Evolutionary conservation across 768 basidiomycete species (phyloP), one percentile per base, ranked within the genome.

Genomic region (Hericium rajendrae): DNA sequence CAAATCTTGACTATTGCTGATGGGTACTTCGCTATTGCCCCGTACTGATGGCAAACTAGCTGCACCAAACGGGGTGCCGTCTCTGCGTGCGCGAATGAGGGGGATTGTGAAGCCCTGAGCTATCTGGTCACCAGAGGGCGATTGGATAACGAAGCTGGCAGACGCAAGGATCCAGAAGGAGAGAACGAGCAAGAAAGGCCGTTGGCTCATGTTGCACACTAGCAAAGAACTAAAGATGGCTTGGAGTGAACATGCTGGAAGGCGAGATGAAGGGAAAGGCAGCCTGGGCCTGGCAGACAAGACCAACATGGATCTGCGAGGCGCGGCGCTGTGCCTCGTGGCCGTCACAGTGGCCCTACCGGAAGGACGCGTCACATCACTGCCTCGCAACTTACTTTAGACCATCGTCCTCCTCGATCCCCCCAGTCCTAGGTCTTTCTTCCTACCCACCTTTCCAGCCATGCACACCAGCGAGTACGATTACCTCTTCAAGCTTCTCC

Each of bases 381-480:
- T 65, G 60, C 59, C 59, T 59, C 56, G 61, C 64, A 53, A 53
- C 65, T 54, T 56, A 38, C 61, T 39, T 38, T 43, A 48, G 54
- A 28, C 24, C 55, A 38, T 50, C 57, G 12, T 55, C 58, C 54
- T 53, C 58, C 46, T 52, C 22, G 51, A 15, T 57, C 51, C 48
- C 61, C 52, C 55, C 32, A 32, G 9, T 32, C 32, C 32, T 32
- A 32, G 32, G 32, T 6, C 52, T 58, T 40, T 26, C 46, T 15
- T 46, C 51, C 18, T 38, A 32, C 48, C 43, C 51, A 32, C 41
- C 38, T 48, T 9, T 24, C 57, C 48, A 58, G 80, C 64, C 59
- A 91, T 92, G 90, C 89, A 92, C 70, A 89, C 90, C 70, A 87
- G 86, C 77, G 91, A 92, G 72, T 94, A 93, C 82, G 91, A 94